phyloP scores from a whole-genome alignment of 2,329 filamentous ascomycete genomes.

The Ophiosphaerella korrae region DNA sequence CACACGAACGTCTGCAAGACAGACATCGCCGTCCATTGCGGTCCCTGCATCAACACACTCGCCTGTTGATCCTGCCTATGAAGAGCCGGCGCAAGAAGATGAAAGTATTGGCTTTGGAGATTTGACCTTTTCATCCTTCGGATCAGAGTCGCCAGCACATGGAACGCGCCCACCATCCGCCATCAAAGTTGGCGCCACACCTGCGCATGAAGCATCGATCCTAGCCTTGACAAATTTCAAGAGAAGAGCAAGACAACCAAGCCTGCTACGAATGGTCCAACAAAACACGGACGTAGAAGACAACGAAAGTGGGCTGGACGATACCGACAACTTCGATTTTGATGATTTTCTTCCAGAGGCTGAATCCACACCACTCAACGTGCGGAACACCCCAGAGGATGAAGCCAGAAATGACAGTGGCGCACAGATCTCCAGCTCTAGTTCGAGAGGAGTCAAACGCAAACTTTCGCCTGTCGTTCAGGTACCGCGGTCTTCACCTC shows the following conservation, averaged over 20 bases:
- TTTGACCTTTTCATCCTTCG: constrained; percentile 40
- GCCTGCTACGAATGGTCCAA: constrained; percentile 56
- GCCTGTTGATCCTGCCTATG: constrained; percentile 4
- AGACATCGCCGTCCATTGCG: constrained; percentile 12
- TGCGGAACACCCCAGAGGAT: constrained; percentile 39
- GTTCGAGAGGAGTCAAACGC: constrained; percentile 46
- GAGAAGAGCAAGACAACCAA: constrained; percentile 54
- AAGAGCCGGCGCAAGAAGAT: constrained; percentile 18
- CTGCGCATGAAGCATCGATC: constrained; percentile 53
- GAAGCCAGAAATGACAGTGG: constrained; percentile 32
- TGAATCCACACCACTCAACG: constrained; percentile 69
- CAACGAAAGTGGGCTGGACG: constrained; percentile 52
- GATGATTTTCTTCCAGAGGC: constrained; percentile 64
- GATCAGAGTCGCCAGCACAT: constrained; percentile 41
- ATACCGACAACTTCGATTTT: constrained; percentile 42
- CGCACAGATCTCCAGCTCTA: constrained; percentile 36
- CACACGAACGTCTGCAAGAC: constrained; percentile 19
- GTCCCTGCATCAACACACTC: constrained; percentile 6
- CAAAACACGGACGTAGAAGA: constrained; percentile 54
- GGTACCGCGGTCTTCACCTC: constrained; percentile 48
- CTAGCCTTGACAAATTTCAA: constrained; percentile 58
- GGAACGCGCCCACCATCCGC: constrained; percentile 50
- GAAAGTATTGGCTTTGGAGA: constrained; percentile 42
- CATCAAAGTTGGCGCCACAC: constrained; percentile 51
- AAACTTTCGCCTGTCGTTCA: constrained; percentile 46